A percentile compares a stretch with the other conserved stretches of the same genome.
These are phyloP conservation scores for Suillus americanus DNA, from an alignment of 768 basidiomycete species.

Conservation along the genomic window DNA sequence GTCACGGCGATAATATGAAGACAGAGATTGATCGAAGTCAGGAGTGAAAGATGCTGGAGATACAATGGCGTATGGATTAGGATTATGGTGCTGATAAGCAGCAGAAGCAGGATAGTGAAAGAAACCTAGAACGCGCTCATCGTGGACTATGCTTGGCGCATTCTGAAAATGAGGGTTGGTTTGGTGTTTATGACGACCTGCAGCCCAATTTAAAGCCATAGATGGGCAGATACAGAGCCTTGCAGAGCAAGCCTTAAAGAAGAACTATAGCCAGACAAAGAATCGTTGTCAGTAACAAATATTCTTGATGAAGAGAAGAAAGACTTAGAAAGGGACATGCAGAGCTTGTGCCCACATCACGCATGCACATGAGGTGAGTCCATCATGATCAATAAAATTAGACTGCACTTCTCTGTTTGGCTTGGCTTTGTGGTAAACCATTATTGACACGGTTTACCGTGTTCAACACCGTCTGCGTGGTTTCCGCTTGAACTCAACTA, in stretches of 20 bases:
- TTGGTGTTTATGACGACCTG: constrained; percentile 10
- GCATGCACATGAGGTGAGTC: background rate
- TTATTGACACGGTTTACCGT: background rate
- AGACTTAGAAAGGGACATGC: constrained; percentile 7
- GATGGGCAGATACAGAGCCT: constrained; percentile 4
- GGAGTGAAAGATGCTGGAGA: constrained; percentile 7
- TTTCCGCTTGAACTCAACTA: background rate
- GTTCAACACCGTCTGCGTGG: background rate
- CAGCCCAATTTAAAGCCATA: constrained; percentile 15
- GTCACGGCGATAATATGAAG: background rate
- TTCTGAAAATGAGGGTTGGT: background rate
- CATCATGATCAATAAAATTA: background rate
- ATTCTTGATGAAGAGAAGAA: background rate
- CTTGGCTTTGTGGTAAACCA: background rate
- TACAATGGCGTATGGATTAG: constrained; percentile 8
- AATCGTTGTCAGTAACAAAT: background rate
- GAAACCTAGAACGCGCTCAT: constrained; percentile 7
- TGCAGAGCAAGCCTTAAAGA: background rate
- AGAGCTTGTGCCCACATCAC: constrained; percentile 1
- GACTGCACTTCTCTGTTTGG: constrained; percentile 1
- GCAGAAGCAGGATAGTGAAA: constrained; percentile 3
- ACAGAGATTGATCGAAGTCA: constrained; percentile 9
- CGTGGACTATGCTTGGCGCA: background rate
- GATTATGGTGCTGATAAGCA: constrained; percentile 2
- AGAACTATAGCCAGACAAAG: constrained; percentile 5